Base-by-base conservation (phyloP, 805 yeast genomes). In the Wickerhamomyces xylosicus region DNA sequence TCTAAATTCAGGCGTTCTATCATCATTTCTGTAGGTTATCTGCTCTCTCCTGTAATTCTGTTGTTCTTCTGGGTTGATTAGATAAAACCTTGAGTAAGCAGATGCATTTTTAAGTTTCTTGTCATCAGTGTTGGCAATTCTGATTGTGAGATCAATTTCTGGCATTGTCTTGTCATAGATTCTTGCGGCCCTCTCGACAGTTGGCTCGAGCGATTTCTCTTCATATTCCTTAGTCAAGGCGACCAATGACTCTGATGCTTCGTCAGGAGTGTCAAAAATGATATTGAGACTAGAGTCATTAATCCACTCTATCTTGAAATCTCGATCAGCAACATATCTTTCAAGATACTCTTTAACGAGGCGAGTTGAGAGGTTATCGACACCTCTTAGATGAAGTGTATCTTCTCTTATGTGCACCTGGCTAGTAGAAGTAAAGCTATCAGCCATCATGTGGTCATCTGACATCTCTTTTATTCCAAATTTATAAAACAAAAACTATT, bases 51-150 rank as follows among this genome's bases (percentile, higher is more conserved):
- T 39, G 27, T 42, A 46, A 6, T 15, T 17, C 4, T 4, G 5
- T 5, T 11, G 17, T n/a, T 41, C 41, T 17, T 44, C 44, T 17
- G 58, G 58, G 39, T 54, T 51, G 35, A 48, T 45, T 3, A 54
- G 34, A 31, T 54, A 54, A 39, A 52, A 54, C 39, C 58, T 47
- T 3, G 57, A 52, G 33, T 45, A 50, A 8, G 36, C 42, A 2
- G 54, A 43, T 3, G 58, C 57, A 36, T 49, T 46, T 38, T 52
- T 52, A 5, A 54, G 49, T 16, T 54, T 54, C 31, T 46, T 50
- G 37, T 54, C 58, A 31, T 37, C 41, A 11, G 35, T 17, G 20
- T 43, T 49, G 35, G 50, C 44, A 31, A 47, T 37, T 45, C 58
- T 46, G 5, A 43, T 22, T 6, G 33, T 45, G 15, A 52, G 37